Evolutionary conservation across 305 asterid genomes (phyloP).

Genomic region (Fraxinus angustifolia): DNA sequence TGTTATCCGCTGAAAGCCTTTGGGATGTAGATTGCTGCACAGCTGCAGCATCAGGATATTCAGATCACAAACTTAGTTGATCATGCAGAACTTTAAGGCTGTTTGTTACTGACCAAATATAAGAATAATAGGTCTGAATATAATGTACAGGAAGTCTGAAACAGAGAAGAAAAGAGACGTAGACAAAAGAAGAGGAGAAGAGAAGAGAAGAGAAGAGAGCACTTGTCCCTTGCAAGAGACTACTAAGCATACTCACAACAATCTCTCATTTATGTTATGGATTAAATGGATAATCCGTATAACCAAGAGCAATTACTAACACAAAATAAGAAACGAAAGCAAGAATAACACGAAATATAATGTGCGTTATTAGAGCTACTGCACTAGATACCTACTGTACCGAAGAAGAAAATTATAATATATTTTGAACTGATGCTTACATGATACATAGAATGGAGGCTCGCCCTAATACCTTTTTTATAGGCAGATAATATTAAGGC

Average conservation of each 20-base stretch:
- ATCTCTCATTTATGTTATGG: background rate
- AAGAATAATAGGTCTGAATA: background rate
- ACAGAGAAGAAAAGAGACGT: background rate
- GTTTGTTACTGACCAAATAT: background rate
- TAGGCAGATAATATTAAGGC: too few species aligned
- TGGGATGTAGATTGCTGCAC: background rate
- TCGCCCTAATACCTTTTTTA: too few species aligned
- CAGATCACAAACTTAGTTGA: background rate
- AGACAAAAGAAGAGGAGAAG: background rate
- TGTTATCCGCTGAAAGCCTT: background rate
- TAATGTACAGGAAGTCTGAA: background rate
- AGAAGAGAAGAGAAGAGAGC: background rate
- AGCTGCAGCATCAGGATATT: background rate
- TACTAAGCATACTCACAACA: background rate
- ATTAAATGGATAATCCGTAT: too few species aligned
- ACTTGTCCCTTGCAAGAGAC: background rate
- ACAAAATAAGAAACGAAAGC: too few species aligned
- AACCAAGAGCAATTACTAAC: too few species aligned
- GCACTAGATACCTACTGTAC: background rate
- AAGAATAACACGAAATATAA: too few species aligned
- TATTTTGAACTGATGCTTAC: too few species aligned
- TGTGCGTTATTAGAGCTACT: too few species aligned
- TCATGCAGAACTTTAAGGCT: background rate
- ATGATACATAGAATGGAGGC: too few species aligned
- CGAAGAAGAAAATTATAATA: too few species aligned